Evolutionary conservation across 768 basidiomycete genomes (phyloP).

Genomic region (Rhizopogon sp.): DNA sequence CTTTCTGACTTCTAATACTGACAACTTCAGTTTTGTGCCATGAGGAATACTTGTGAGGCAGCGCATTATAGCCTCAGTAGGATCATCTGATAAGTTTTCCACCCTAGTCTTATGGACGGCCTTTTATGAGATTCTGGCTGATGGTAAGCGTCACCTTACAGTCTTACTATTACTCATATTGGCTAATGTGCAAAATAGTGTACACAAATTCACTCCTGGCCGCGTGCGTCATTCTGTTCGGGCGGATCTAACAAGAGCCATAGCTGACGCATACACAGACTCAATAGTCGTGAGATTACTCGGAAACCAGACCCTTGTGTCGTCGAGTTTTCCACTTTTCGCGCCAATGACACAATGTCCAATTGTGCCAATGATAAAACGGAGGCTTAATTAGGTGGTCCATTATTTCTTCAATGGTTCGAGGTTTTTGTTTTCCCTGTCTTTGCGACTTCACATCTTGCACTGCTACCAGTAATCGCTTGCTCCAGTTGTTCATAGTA

Average conservation of each 20-base stretch:
- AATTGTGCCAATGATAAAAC: too few relatives aligned
- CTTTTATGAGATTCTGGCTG: constrained; percentile 2
- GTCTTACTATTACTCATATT: not conserved
- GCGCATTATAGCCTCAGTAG: not conserved
- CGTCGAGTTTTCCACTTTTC: not conserved
- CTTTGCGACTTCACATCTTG: too few relatives aligned
- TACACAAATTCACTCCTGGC: not conserved
- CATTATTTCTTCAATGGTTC: not conserved
- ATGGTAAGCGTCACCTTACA: not conserved
- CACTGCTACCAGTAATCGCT: too few relatives aligned
- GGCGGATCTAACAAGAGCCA: not conserved
- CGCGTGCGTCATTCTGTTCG: not conserved
- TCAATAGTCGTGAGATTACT: not conserved
- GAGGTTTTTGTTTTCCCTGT: too few relatives aligned
- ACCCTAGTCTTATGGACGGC: constrained; percentile 2
- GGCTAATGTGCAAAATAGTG: not conserved
- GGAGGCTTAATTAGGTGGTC: not conserved
- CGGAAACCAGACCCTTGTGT: not conserved
- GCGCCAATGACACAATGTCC: not conserved
- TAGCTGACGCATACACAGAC: not conserved
- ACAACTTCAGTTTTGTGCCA: not conserved
- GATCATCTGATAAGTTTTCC: not conserved
- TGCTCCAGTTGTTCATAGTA: too few relatives aligned
- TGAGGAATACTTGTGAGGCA: not conserved
- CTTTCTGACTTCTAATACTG: not conserved